Evolutionary conservation across 768 basidiomycete species (phyloP), one percentile per base, ranked within the genome.

Genomic region (Lactarius tabidus): DNA sequence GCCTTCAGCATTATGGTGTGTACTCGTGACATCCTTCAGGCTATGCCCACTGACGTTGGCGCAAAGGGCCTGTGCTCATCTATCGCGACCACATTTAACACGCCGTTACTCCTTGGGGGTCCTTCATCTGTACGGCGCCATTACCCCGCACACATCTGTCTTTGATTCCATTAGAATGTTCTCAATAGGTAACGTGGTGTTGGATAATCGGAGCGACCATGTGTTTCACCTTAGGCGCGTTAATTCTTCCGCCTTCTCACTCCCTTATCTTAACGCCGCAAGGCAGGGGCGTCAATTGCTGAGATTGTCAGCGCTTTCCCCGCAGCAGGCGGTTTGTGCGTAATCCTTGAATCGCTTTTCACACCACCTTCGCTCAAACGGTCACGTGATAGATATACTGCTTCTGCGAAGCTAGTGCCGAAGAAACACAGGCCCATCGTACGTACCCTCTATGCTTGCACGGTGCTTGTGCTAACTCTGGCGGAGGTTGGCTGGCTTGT

Each of bases 251-350:
- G 38, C 12, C 28, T 36, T 54, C 35, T 36, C 28, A 18, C 28
- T 20, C 51, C 20, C 10, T 26, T 18, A 6, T 52, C 18, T 59
- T 41, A 38, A 33, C 23, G 6, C 23, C 53, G 33, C 23, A 9
- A 33, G 15, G 29, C 58, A 77, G 77, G 87, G 39, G 74, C 86
- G 1, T 86, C 84, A 69, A 90, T 90, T 62, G 89, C 89, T 23
- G 89, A 90, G 72, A 87, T 90, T 35, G 88, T 90, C 28, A 88
- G 86, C 71, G 87, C 88, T 0, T 90, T 82, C 73, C 88, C 88
- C 14, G 89, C 88, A 4, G 88, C 87, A 66, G 87, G 88, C 61
- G 88, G 88, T 69, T 72, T 90, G 82, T 86, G 68, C 75, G 85
- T 78, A 43, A 14, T 54, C 17, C 1, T 15, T 26, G 7, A 12